Evolutionary conservation across 2,329 filamentous ascomycete species (phyloP), one percentile per base, ranked within the genome.

Genomic region (Leptographium wingfieldii): DNA sequence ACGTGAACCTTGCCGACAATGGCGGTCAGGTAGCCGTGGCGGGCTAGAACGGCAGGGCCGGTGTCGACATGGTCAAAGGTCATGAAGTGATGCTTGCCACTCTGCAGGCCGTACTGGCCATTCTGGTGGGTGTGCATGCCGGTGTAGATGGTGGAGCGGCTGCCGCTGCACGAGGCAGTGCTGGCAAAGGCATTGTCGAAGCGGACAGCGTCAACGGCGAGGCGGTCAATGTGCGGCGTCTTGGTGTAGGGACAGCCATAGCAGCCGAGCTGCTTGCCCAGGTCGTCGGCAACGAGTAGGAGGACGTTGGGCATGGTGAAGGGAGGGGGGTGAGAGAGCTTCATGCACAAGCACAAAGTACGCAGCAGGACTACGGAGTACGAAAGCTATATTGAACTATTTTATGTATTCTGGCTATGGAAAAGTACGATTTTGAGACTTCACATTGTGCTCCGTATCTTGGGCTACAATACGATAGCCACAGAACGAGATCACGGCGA

Each of bases 1-100:
- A 79, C 77, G 55, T 80, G 77, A 0, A 79, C 67, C 63, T 80
- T 79, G 3, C 75, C 75, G 2, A 79, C 66, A 27, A 80, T 74
- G 0, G 74, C 76, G 0, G 76, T 79, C 52, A 68, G 70, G 62
- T 78, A 77, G 1, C 74, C 76, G 0, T 67, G 63, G 2, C 65
- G 58, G 22, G 70, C 70, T 62, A 80, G 71, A 0, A 77, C 60
- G 0, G 61, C 48, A 1, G 77, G 76, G 0, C 68, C 66, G 0
- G 74, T 75, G 54, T 78, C 70, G 33, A 79, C 67, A 61, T 76
- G 67, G 52, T 76, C 70, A 60, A 73, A 74, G 0, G 74, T 79
- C 62, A 70, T 66, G 56, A 80, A 79, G 60, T 76, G 73, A 61
- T 73, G 69, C 52, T 65, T 63, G 11, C 69, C 67, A 29, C 67